Evolutionary conservation across 2,329 filamentous ascomycete species (phyloP).

Genomic region (Aspergillus pseudoterreus): DNA sequence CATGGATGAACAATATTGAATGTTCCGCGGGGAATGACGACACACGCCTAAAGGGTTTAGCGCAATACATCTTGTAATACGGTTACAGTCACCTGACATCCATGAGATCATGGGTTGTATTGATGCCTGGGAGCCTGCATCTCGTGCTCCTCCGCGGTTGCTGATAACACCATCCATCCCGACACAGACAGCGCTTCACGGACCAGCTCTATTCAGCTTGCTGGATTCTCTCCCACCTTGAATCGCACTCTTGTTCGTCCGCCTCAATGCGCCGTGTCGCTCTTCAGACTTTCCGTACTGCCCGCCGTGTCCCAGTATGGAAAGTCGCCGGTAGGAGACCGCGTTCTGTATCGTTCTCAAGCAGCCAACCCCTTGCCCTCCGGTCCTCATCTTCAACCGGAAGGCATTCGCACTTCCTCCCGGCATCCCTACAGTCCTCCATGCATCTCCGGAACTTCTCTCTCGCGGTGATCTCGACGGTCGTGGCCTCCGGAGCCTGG

Average conservation of each 20-base stretch:
- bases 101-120: not conserved
- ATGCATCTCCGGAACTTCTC: slow-evolving; percentile 50
- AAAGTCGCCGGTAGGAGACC: slow-evolving; percentile 37
- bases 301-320: slow-evolving; percentile 44
- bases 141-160: not conserved
- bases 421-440: slow-evolving; percentile 39
- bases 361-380: slow-evolving; percentile 35
- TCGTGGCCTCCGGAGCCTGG: slow-evolving; percentile 48
- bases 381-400: slow-evolving; percentile 30
- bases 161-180: not conserved
- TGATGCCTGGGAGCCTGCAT: slow-evolving; percentile 6
- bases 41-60: slow-evolving; percentile 25
- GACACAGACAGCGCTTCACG: not conserved
- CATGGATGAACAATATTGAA: not conserved
- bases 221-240: slow-evolving; percentile 5
- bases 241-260: slow-evolving; percentile 5
- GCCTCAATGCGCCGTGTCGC: slow-evolving; percentile 47
- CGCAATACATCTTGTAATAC: not conserved
- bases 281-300: slow-evolving; percentile 45
- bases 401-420: slow-evolving; percentile 31
- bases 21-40: slow-evolving; percentile 31
- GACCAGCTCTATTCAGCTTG: slow-evolving; percentile 7
- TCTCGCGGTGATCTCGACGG: slow-evolving; percentile 44
- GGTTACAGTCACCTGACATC: slow-evolving; percentile 1
- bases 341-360: slow-evolving; percentile 33